Evolutionary conservation across 768 basidiomycete species (phyloP).

Genomic region (Trichaptum fuscoviolaceum): DNA sequence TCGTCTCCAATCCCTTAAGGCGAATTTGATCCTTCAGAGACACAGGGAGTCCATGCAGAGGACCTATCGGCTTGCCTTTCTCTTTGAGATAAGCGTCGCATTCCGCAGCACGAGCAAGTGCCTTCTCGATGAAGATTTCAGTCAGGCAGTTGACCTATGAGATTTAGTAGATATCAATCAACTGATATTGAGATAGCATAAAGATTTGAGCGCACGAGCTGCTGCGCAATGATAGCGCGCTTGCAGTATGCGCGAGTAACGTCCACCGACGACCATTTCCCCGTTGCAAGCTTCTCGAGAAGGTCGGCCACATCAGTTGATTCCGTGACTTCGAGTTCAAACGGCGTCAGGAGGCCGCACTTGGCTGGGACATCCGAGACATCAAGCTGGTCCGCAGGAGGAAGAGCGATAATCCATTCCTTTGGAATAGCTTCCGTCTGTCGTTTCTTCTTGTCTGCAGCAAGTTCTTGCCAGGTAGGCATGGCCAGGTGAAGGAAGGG

Average conservation of each 20-base stretch:
- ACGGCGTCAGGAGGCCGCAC: constrained; percentile 50
- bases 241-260: constrained; percentile 74
- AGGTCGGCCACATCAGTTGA: constrained; percentile 44
- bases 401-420: constrained; percentile 54
- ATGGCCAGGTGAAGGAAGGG: constrained; percentile 1
- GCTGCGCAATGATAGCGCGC: constrained; percentile 75
- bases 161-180: constrained; percentile 3
- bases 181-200: not conserved
- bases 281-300: constrained; percentile 46
- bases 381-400: constrained; percentile 41
- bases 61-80: constrained; percentile 64
- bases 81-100: constrained; percentile 57
- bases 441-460: constrained; percentile 45
- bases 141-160: constrained; percentile 73
- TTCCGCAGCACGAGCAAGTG: constrained; percentile 55
- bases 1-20: constrained; percentile 64
- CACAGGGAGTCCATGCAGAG: constrained; percentile 70
- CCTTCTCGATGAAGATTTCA: constrained; percentile 73
- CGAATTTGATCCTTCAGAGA: constrained; percentile 72
- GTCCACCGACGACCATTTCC: constrained; percentile 56
- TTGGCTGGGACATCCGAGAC: constrained; percentile 50
- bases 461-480: constrained; percentile 44
- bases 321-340: constrained; percentile 60
- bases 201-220: constrained; percentile 43
- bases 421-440: constrained; percentile 56